Base-by-base conservation (phyloP, 805 yeast species). In the Cephaloascus albidus region DNA sequence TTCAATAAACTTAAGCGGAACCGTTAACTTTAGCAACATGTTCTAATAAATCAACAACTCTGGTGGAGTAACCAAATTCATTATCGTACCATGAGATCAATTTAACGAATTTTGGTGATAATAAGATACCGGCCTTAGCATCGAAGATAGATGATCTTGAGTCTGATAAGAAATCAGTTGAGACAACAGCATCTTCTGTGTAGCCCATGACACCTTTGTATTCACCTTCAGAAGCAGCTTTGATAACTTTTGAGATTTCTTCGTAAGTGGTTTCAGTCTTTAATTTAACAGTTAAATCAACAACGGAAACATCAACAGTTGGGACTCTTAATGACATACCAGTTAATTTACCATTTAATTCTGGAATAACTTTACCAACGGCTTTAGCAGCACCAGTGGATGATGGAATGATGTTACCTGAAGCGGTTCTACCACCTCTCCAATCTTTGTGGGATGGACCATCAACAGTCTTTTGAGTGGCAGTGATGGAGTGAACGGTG, bases 351-450 rank as follows among this genome's bases (percentile, higher is more conserved):
- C 96, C 96, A 70, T 82, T 81, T 58, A 87, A 77, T 57, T 74
- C 81, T 51, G 96, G 96, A 57, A 87, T 81, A 55, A 87, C 95
- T 78, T 85, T 85, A 66, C 95, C 95, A 55, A 87, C 96, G 51
- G 95, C 95, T 81, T 87, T 87, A 60, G 96, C 96, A 57, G 96
- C 96, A 80, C 96, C 96, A 48, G 96, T 87, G 48, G 95, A 84
- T 33, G 95, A 85, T 60, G 96, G 96, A 54, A 87, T 87, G 66
- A 87, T 85, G 83, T 87, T 87, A 62, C 89, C 94, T 47, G 90
- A 82, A 62, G 95, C 95, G 55, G 95, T 83, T 75, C 96, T 84
- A 67, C 96, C 96, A 65, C 96, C 95, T 80, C 96, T 83, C 96
- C 96, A 87, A 77, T 87, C 96, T 78, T 87, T 87, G 78, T 81